Evolutionary conservation across 2,329 filamentous ascomycete genomes (phyloP), one percentile per base, ranked within the genome.

Genomic region (Ophiostoma sp.): DNA sequence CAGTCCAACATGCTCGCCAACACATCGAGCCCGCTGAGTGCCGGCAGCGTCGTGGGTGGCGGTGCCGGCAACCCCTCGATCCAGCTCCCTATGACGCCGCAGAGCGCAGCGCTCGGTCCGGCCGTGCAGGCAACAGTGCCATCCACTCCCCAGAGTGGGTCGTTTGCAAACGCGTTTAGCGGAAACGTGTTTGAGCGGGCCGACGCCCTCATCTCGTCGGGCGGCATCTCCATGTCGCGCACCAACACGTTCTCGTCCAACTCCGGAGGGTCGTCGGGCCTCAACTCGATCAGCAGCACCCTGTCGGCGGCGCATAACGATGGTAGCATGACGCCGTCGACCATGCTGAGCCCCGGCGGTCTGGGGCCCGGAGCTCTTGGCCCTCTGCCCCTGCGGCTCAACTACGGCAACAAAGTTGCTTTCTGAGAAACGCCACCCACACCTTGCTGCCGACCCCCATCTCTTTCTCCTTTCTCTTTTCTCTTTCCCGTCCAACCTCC

Each of bases 101-200:
- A 97, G 71, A 95, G 91, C 73, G 93, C 93, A 16, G 93, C 93
- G 1, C 82, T 97, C 5, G 94, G 93, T 0, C 92, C 93, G 5
- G 93, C 93, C 27, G 91, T 93, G 67, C 93, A 96, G 78, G 93
- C 93, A 0, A 97, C 92, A 0, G 89, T 97, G 11, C 90, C 92
- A 4, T 91, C 85, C 2, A 91, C 87, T 0, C 87, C 87, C 9
- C 82, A 86, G 74, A 85, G 81, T 70, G 82, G 79, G 2, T 84
- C 84, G 0, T 87, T 87, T 73, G 81, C 81, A 7, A 78, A 79
- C 16, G 81, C 82, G 1, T 86, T 87, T 70, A 79, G 81, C 1
- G 84, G 85, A 11, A 81, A 85, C 71, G 83, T 87, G n/a, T 87
- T 87, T 74, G 84, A 87, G 73, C 79, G 85, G 18, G 85, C 85